These are phyloP conservation scores for Triticum monococcum DNA, from an alignment of 176 grass and related monocot genomes.

Conservation along the genomic window DNA sequence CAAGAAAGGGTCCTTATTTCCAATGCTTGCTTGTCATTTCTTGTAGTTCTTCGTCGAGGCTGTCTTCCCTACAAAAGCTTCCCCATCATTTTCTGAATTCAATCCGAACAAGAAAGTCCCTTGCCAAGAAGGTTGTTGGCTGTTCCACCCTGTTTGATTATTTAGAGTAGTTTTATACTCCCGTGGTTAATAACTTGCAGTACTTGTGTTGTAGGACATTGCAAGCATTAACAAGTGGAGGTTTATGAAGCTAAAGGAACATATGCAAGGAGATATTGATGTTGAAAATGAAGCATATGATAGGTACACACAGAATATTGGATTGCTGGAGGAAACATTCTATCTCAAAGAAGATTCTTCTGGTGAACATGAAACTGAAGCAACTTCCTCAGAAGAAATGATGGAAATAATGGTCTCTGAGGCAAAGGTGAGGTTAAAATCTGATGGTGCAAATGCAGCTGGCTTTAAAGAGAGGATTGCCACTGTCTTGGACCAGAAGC, in stretches of 20 bases:
- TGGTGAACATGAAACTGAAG: constrained; percentile 36
- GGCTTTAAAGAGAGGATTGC: constrained; percentile 56
- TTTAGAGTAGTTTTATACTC: constrained; percentile 12
- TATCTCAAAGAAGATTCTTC: constrained; percentile 30
- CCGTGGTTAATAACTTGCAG: background rate
- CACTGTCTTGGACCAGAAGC: constrained; percentile 59
- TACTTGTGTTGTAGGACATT: constrained; percentile 51
- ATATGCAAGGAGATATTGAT: constrained; percentile 77
- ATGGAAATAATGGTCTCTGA: constrained; percentile 53
- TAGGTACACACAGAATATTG: constrained; percentile 70
- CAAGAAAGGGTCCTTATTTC: constrained; percentile 1
- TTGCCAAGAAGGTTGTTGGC: constrained; percentile 66
- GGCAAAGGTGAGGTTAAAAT: constrained; percentile 72
- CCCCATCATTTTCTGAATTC: constrained; percentile 74
- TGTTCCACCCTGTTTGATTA: background rate
- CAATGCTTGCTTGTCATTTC: constrained; percentile 28
- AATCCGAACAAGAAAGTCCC: constrained; percentile 63
- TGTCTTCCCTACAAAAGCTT: constrained; percentile 63
- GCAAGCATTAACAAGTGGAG: constrained; percentile 70
- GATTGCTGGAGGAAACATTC: constrained; percentile 83
- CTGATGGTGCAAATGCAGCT: constrained; percentile 44
- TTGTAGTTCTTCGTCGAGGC: constrained; percentile 56
- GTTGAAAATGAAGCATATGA: constrained; percentile 86
- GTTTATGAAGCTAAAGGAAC: constrained; percentile 82
- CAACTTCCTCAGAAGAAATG: constrained; percentile 45